A percentile compares a stretch with the other conserved stretches of the same genome.
phyloP scores from a whole-genome alignment of 2,329 filamentous ascomycete species.

The Colletotrichum liaoningense region DNA sequence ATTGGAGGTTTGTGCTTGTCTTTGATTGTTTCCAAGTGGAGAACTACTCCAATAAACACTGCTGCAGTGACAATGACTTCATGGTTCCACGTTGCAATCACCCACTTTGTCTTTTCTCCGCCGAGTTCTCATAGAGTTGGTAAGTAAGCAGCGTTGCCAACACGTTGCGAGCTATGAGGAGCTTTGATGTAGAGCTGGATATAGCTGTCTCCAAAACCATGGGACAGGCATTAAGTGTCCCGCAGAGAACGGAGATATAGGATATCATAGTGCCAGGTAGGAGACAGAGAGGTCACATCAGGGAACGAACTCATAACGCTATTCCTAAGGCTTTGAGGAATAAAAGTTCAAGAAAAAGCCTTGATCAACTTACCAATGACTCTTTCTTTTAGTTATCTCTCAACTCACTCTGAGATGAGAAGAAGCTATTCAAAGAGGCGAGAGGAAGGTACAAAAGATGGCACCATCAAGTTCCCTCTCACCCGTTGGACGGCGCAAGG shows the following conservation, averaged over 20 bases:
- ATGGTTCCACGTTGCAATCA: background rate
- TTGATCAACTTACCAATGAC: background rate
- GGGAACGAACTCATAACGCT: background rate
- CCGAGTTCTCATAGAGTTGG: background rate
- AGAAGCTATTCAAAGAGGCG: background rate
- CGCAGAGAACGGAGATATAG: background rate
- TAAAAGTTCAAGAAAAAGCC: background rate
- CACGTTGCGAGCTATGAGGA: background rate
- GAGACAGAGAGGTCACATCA: background rate
- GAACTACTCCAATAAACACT: conserved; percentile 18
- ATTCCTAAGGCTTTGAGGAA: background rate
- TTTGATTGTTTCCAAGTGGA: conserved; percentile 3
- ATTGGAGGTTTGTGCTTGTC: conserved; percentile 2
- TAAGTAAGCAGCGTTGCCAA: background rate
- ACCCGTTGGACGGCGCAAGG: background rate
- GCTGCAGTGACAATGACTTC: conserved; percentile 17
- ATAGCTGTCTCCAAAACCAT: background rate
- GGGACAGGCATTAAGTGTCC: background rate
- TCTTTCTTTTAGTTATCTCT: background rate
- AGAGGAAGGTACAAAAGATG: background rate
- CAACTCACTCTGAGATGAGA: background rate
- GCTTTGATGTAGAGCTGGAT: background rate
- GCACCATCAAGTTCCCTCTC: background rate
- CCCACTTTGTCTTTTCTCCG: background rate
- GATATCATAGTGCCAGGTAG: background rate